These are phyloP conservation scores for Saccharomyces mikatae DNA, from an alignment of 805 yeast species.

Conservation along the genomic window DNA sequence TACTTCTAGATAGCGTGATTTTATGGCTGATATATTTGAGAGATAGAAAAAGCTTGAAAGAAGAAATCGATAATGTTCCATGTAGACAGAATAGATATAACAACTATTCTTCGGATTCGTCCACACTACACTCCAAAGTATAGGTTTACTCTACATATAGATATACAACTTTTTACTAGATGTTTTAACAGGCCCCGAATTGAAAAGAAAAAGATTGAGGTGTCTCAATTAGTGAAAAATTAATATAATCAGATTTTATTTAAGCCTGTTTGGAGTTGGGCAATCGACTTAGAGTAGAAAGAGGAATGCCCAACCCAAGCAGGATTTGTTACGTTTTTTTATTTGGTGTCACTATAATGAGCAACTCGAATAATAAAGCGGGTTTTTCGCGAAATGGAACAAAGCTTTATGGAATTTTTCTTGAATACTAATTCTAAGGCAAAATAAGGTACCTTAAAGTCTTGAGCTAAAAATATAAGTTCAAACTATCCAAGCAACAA, in stretches of 20 bases:
- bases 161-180: neutral
- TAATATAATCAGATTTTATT: too few species aligned
- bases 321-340: neutral
- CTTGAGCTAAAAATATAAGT: neutral
- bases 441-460: neutral
- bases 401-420: neutral
- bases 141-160: neutral
- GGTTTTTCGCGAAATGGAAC: neutral
- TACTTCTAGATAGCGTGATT: conserved; percentile 35
- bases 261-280: too few species aligned
- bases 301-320: neutral
- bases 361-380: neutral
- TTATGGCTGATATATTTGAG: conserved; percentile 31
- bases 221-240: too few species aligned
- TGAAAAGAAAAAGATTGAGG: too few species aligned
- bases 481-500: neutral
- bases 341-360: neutral
- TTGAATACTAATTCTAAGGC: neutral
- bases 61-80: conserved; percentile 11
- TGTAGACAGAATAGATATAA: neutral
- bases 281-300: too few species aligned
- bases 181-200: neutral
- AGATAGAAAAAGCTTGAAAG: conserved; percentile 23
- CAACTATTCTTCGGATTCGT: conserved; percentile 10
- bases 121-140: conserved; percentile 8